phyloP scores from a whole-genome alignment of 208 protist genomes.

The Leishmania gerbilli region DNA sequence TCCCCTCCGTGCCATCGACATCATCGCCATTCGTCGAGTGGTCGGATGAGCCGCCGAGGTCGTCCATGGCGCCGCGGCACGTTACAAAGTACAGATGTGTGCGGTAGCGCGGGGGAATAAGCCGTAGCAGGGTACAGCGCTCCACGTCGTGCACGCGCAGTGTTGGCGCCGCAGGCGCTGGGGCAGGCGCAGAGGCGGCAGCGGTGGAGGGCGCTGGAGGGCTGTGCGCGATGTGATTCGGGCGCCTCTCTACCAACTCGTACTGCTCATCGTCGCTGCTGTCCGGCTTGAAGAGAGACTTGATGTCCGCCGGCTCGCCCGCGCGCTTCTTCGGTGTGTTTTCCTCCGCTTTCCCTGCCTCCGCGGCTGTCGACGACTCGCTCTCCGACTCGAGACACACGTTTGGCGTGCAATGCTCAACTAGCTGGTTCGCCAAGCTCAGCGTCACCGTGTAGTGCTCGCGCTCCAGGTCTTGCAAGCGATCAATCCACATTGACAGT shows the following conservation, averaged over 20 bases:
- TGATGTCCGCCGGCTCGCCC: not conserved
- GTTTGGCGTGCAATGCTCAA: slow-evolving; percentile 19
- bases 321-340: too few relatives aligned
- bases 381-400: not conserved
- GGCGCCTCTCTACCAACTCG: slow-evolving; percentile 9
- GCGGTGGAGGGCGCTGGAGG: not conserved
- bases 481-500: slow-evolving; percentile 51
- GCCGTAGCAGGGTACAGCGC: slow-evolving; percentile 33
- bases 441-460: slow-evolving; percentile 62
- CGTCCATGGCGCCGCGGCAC: slow-evolving; percentile 33
- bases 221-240: not conserved
- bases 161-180: not conserved
- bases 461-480: slow-evolving; percentile 52
- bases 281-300: slow-evolving; percentile 19
- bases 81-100: slow-evolving; percentile 47
- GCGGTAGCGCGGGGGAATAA: slow-evolving; percentile 31
- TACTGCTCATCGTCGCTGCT: slow-evolving; percentile 19
- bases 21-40: not conserved
- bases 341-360: too few relatives aligned
- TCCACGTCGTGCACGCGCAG: slow-evolving; percentile 55
- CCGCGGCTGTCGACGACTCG: not conserved
- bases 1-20: not conserved
- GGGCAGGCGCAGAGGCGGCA: not conserved
- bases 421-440: slow-evolving; percentile 23
- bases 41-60: slow-evolving; percentile 16